These are phyloP conservation scores for Ogataea populi-albae DNA, from an alignment of 805 yeast genomes.

Conservation along the genomic window DNA sequence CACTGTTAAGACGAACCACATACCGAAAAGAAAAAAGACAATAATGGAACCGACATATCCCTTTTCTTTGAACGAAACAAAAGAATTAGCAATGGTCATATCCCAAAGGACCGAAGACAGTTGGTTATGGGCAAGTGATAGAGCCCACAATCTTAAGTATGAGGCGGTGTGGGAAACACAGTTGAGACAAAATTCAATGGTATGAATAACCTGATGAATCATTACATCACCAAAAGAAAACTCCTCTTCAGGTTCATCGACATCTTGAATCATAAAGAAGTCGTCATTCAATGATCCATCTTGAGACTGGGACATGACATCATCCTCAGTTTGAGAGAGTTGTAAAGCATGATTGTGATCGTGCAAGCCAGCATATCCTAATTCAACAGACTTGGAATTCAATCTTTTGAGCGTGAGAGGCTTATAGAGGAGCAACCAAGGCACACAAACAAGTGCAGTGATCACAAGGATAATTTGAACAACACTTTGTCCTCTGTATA, in stretches of 20 bases:
- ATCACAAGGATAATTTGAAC: slow-evolving; percentile 57
- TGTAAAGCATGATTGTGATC: slow-evolving; percentile 22
- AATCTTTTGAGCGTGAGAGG: slow-evolving; percentile 47
- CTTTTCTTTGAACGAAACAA: slow-evolving; percentile 41
- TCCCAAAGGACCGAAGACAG: slow-evolving; percentile 71
- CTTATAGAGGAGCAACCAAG: slow-evolving; percentile 67
- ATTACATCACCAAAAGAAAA: slow-evolving; percentile 62
- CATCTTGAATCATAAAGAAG: slow-evolving; percentile 22
- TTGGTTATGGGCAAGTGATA: slow-evolving; percentile 79
- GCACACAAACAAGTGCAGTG: slow-evolving; percentile 65
- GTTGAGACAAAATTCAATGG: slow-evolving; percentile 75
- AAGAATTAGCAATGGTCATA: slow-evolving; percentile 67
- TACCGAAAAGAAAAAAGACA: slow-evolving; percentile 61
- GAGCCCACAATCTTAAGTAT: slow-evolving; percentile 73
- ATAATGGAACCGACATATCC: slow-evolving; percentile 55
- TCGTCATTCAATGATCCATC: slow-evolving; percentile 31
- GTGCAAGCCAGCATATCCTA: slow-evolving; percentile 51
- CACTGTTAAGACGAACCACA: slow-evolving; percentile 74
- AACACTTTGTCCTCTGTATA: slow-evolving; percentile 61
- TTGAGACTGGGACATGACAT: slow-evolving; percentile 15
- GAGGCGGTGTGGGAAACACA: slow-evolving; percentile 82
- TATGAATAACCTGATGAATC: slow-evolving; percentile 77
- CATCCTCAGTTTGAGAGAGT: slow-evolving; percentile 29
- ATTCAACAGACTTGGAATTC: slow-evolving; percentile 48
- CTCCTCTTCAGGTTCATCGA: slow-evolving; percentile 40